Conservation (phyloP, 306 rosid species). For the Geum urbanum region DNA sequence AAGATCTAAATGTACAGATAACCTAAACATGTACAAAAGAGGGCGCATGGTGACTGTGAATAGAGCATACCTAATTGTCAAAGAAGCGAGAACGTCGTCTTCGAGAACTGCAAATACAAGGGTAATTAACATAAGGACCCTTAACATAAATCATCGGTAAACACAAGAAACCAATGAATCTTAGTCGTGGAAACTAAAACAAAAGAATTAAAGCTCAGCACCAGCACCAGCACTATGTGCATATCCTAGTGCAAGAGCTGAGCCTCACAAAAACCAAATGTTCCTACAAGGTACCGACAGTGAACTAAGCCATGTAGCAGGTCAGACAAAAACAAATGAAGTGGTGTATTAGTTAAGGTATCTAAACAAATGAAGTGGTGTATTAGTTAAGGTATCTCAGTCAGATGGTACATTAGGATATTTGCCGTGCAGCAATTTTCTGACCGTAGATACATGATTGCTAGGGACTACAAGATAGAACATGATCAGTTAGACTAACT, state of each 20-base stretch:
- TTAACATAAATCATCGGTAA: constrained; percentile 10
- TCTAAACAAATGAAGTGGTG: not conserved
- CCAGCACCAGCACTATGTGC: not conserved
- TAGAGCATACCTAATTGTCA: constrained; percentile 72
- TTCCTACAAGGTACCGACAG: not conserved
- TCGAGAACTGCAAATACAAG: constrained; percentile 50
- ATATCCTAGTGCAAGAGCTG: not conserved
- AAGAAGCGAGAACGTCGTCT: constrained; percentile 77
- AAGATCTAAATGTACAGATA: not conserved
- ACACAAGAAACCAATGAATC: constrained; percentile 15
- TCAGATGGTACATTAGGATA: not conserved
- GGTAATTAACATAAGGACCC: constrained; percentile 16
- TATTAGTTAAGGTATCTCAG: not conserved
- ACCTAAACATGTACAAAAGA: constrained; percentile 5
- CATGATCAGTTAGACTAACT: not conserved
- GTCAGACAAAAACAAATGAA: not conserved
- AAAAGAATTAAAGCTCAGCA: not conserved
- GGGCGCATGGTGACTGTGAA: constrained; percentile 5
- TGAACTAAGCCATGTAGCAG: not conserved
- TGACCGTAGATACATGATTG: not conserved
- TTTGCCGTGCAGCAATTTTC: not conserved
- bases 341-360: no score
- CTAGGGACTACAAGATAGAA: not conserved
- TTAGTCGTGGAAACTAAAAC: constrained; percentile 10
- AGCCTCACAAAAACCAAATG: not conserved